Base-by-base conservation (phyloP, 805 yeast species). In the Jamesozyma spencerorum region DNA sequence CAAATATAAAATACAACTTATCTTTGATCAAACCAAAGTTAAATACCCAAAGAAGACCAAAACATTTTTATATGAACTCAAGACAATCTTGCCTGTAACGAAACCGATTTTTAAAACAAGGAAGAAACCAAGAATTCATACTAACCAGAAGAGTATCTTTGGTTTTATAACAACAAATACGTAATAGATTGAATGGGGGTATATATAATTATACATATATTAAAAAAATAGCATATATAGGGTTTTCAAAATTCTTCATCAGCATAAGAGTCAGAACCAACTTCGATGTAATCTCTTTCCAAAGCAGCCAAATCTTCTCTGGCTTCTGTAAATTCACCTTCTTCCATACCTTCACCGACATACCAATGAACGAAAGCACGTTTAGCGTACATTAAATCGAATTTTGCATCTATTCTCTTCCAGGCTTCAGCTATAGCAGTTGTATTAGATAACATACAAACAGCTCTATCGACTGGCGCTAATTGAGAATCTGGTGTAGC, bases 331-430 rank as follows among this genome's bases (percentile, higher is more conserved):
- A 90, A 92, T 71, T 90, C 98, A 64, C 97, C 97, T 71, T 90
- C 98, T 69, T 90, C 98, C 97, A 90, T 90, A 74, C 98, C 98
- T 72, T 90, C 98, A 63, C 97, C 95, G 46, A 90, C 98, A 61
- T 87, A 90, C 97, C 98, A 92, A 72, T 90, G 98, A 50, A 90
- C 98, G 60, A 92, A 90, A 38, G 98, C 98, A 71, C 98, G 87
- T 79, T 90, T 92, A 59, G 90, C 75, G 74, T 88, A 90, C 98
- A 90, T 90, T 66, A 92, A 77, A 67, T 90, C 98, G 70, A 90
- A 90, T 72, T 90, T 90, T 65, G 79, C 79, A 70, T 90, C 97
- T 55, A 92, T 85, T 71, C 97, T 85, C 69, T 85, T 80, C 98
- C 98, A 90, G 29, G 98, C 97, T 65, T 90, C 97, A 44, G 97